Evolutionary conservation across 352 stramenopile species (phyloP), one percentile per base, ranked within the genome.

Genomic region (Globisporangium okanoganense): DNA sequence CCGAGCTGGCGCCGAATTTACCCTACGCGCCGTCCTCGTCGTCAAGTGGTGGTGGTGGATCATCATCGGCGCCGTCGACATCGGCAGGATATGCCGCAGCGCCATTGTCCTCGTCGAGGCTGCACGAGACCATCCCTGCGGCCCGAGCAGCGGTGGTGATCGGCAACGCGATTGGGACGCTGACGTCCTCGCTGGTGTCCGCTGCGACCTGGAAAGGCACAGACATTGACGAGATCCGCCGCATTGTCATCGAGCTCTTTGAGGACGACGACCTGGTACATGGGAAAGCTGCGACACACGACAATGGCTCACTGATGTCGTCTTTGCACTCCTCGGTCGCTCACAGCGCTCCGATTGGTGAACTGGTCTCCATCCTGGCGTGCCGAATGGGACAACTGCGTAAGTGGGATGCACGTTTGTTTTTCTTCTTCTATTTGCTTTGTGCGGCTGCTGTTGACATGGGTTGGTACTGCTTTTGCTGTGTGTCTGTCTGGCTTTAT

Each of bases 191-290:
- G 20, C 64, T 90, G 22, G 78, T 92, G 1, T 90, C 82, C 1
- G 80, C 72, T 27, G 78, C 82, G 16, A 88, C 79, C 1, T 90
- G 82, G 82, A 92, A 92, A 73, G 75, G 77, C 6, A 78, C 78
- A 0, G 83, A 90, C 48, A 59, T 87, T 8, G 80, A 88, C 25
- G 79, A 87, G 18, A 89, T 92, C n/a, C 60, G 74, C 12, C 69
- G 62, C 22, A 70, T 85, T 22, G 50, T 89, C 4, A 64, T 65
- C 0, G 79, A 85, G 41, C 50, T 92, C 14, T 92, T 92, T 55
- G 75, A 83, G 48, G 60, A 76, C 61, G 66, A 65, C 8, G 65
- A 73, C n/a, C 41, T n/a, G 47, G 66, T 8, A 51, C 59, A 57
- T 35, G 50, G 61, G 24, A 55, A n/a, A 36, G 8, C 16, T 45